These are phyloP conservation scores for Phytophthora pisi DNA, from an alignment of 352 stramenopile genomes.

Conservation along the genomic window DNA sequence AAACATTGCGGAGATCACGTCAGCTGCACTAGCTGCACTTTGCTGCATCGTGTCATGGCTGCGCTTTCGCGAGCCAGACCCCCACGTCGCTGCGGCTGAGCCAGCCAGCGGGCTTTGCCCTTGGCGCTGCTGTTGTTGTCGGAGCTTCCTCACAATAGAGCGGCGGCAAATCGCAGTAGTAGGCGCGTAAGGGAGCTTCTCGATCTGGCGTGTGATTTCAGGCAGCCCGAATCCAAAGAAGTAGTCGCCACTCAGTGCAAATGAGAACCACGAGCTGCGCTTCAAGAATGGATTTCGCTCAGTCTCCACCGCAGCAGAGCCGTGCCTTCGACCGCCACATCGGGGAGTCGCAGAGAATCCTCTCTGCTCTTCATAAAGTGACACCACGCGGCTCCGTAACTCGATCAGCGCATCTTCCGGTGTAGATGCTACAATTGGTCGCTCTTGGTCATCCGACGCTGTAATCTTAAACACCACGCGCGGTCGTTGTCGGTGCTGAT, in stretches of 20 bases:
- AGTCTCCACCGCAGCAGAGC: conserved; percentile 9
- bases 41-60: conserved; percentile 33
- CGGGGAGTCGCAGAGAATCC: conserved; percentile 36
- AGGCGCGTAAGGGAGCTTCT: conserved; percentile 72
- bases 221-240: conserved; percentile 87
- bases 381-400: conserved; percentile 71
- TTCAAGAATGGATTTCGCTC: conserved; percentile 77
- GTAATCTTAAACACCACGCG: conserved; percentile 79
- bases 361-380: conserved; percentile 72
- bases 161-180: conserved; percentile 68
- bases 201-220: conserved; percentile 68
- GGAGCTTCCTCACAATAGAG: conserved; percentile 46
- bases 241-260: conserved; percentile 70
- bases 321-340: conserved; percentile 3
- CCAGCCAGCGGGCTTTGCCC: conserved; percentile 39
- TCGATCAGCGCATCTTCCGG: conserved; percentile 76
- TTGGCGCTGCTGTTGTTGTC: conserved; percentile 47
- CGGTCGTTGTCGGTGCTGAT: conserved; percentile 26
- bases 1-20: conserved; percentile 19
- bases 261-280: conserved; percentile 83
- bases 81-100: conserved; percentile 33
- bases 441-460: conserved; percentile 66
- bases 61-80: conserved; percentile 29
- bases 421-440: conserved; percentile 68
- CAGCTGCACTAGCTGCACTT: conserved; percentile 17